These are phyloP conservation scores for Xylaria digitata DNA, from an alignment of 2,329 filamentous ascomycete genomes.

Conservation along the genomic window DNA sequence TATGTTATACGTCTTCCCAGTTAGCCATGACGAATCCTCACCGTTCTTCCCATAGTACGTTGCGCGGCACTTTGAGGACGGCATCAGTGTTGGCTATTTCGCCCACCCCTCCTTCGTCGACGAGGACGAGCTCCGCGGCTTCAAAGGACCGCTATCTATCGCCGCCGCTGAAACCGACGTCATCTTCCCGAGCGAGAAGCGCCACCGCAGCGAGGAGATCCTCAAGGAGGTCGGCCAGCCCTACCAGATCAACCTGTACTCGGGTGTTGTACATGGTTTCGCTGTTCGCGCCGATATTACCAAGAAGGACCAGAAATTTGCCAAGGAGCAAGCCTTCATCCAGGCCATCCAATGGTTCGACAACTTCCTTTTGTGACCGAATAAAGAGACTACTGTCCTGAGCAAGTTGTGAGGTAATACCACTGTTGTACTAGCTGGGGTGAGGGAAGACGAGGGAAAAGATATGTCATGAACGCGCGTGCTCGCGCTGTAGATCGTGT, in stretches of 20 bases:
- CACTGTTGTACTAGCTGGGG: neutral
- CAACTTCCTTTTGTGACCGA: slow-evolving; percentile 45
- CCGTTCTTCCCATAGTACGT: slow-evolving; percentile 65
- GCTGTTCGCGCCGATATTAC: slow-evolving; percentile 73
- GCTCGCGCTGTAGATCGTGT: neutral
- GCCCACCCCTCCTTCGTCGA: slow-evolving; percentile 83
- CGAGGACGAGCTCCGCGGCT: slow-evolving; percentile 71
- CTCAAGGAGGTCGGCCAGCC: slow-evolving; percentile 66
- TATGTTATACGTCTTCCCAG: slow-evolving; percentile 46
- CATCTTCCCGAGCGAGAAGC: slow-evolving; percentile 72
- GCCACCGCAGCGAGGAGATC: slow-evolving; percentile 73
- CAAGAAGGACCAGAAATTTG: slow-evolving; percentile 69
- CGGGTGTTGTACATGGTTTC: slow-evolving; percentile 79
- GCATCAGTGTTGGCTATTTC: slow-evolving; percentile 76
- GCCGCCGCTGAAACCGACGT: slow-evolving; percentile 71
- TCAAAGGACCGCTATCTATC: slow-evolving; percentile 76
- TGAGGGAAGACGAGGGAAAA: neutral
- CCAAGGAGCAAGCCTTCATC: slow-evolving; percentile 83
- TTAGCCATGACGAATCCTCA: slow-evolving; percentile 8
- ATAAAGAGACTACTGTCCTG: neutral
- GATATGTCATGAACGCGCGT: neutral
- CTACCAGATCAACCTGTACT: slow-evolving; percentile 83
- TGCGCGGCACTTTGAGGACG: slow-evolving; percentile 71
- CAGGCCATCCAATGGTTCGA: slow-evolving; percentile 85
- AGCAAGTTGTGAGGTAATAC: slow-evolving; percentile 32